Conservation (phyloP, 108 stramenopile genomes). For the Hondaea fermentalgiana region DNA sequence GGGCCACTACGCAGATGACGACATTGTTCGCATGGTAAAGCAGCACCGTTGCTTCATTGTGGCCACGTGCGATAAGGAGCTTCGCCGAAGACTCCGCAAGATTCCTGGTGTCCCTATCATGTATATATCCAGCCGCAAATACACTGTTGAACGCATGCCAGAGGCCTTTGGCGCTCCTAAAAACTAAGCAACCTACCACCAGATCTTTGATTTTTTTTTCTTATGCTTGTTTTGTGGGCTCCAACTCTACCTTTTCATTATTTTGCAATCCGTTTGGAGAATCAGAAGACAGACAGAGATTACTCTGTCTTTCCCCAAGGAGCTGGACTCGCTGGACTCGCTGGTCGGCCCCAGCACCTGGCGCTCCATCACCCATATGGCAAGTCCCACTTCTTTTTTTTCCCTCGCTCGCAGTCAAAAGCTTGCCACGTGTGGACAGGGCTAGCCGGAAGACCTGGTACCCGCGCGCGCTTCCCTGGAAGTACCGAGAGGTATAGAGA, state of each 20-base stretch:
- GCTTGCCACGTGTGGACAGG: no score
- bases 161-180: conserved; percentile 55
- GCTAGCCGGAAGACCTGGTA: no score
- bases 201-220: not conserved
- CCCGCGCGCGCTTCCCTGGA: no score
- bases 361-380: no score
- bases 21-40: conserved; percentile 34
- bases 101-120: conserved; percentile 98
- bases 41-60: conserved; percentile 83
- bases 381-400: no score
- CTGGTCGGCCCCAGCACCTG: no score
- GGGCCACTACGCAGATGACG: conserved; percentile 89
- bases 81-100: conserved; percentile 86
- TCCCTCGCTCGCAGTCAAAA: no score
- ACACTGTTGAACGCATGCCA: conserved; percentile 94
- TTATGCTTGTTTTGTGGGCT: not conserved
- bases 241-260: not conserved
- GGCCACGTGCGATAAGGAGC: conserved; percentile 97
- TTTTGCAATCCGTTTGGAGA: not conserved
- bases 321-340: no score
- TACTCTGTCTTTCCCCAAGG: no score
- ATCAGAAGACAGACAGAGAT: no score
- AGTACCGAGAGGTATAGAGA: no score
- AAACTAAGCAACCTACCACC: not conserved
- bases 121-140: conserved; percentile 89